Conservation (phyloP, 352 stramenopile species). For the Albugo candida region DNA sequence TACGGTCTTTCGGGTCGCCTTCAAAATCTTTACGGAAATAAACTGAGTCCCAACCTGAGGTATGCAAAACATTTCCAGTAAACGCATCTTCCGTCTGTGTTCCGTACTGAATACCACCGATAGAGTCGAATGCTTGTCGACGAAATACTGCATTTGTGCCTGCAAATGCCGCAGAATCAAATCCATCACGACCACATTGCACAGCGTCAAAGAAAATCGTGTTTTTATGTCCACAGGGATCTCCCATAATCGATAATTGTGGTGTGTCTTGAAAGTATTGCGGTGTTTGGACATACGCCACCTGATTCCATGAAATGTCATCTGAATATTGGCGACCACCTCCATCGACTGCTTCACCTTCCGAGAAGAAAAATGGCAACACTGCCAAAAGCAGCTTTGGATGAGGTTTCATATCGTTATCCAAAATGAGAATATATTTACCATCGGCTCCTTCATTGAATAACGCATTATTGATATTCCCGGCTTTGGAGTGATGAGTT, state of each 20-base stretch:
- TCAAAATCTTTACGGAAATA: conserved; percentile 85
- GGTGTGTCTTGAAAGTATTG: conserved; percentile 80
- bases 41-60: conserved; percentile 64
- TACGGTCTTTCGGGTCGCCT: conserved; percentile 66
- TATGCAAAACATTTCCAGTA: conserved; percentile 72
- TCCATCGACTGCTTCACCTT: conserved; percentile 68
- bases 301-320: conserved; percentile 79
- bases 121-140: conserved; percentile 76
- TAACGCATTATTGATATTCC: conserved; percentile 83
- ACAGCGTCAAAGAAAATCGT: conserved; percentile 83
- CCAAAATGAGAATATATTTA: conserved; percentile 80
- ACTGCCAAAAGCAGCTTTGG: conserved; percentile 74
- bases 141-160: conserved; percentile 81
- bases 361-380: conserved; percentile 79
- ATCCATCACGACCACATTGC: conserved; percentile 73
- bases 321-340: conserved; percentile 72
- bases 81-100: conserved; percentile 82
- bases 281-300: conserved; percentile 77
- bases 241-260: conserved; percentile 71
- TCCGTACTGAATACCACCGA: conserved; percentile 79
- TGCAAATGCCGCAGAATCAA: conserved; percentile 73
- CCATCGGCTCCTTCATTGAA: conserved; percentile 80
- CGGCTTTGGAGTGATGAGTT: conserved; percentile 79
- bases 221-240: conserved; percentile 79
- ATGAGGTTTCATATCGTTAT: conserved; percentile 86